These are phyloP conservation scores for Linnemannia schmuckeri DNA, from an alignment of 192 early-diverging fungal species.

Conservation along the genomic window DNA sequence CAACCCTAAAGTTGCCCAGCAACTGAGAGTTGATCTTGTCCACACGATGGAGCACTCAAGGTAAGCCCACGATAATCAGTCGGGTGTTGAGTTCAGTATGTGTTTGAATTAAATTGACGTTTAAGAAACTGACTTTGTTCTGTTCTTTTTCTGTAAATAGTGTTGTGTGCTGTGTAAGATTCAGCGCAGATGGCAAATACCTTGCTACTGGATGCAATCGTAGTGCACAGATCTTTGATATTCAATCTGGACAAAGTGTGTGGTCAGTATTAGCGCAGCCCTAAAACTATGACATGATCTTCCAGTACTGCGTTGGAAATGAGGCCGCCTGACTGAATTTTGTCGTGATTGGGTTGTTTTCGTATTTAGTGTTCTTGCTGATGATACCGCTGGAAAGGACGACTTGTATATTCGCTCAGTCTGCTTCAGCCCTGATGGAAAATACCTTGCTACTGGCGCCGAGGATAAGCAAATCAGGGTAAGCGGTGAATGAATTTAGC, in stretches of 20 bases:
- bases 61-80: slow-evolving; percentile 11
- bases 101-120: background rate
- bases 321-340: background rate
- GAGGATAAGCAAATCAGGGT: slow-evolving; percentile 96
- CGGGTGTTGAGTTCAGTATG: background rate
- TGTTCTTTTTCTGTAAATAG: slow-evolving; percentile 63
- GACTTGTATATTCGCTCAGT: slow-evolving; percentile 98
- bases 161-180: slow-evolving; percentile 98
- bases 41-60: slow-evolving; percentile 67
- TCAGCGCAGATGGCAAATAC: slow-evolving; percentile 91
- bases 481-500: slow-evolving; percentile 1
- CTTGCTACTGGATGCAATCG: slow-evolving; percentile 97
- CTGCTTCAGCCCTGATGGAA: slow-evolving; percentile 94
- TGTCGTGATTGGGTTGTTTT: background rate
- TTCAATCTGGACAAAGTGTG: slow-evolving; percentile 79
- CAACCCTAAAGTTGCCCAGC: slow-evolving; percentile 74
- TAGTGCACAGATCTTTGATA: slow-evolving; percentile 90
- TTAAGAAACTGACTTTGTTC: slow-evolving; percentile 28
- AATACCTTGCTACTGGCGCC: slow-evolving; percentile 92
- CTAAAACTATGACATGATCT: background rate
- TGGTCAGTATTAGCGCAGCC: slow-evolving; percentile 57
- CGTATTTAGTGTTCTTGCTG: slow-evolving; percentile 75
- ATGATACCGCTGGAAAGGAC: slow-evolving; percentile 79
- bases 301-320: background rate
- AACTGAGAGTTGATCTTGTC: slow-evolving; percentile 74